phyloP scores from a whole-genome alignment of 1,284 basidiomycete genomes.

The Apiotrichum laibachii region DNA sequence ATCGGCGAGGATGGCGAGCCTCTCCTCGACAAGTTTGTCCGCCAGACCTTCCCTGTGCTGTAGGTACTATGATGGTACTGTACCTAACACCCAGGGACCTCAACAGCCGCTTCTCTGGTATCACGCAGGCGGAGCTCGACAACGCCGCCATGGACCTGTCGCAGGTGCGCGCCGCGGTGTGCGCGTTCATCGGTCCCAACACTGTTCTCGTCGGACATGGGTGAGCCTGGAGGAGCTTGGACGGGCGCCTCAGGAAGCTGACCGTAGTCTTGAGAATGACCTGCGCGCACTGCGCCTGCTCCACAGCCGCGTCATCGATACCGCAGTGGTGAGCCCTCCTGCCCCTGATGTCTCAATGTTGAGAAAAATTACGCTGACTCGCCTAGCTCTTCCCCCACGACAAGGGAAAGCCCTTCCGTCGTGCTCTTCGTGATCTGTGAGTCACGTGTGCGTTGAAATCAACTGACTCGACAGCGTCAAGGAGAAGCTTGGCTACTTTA shows the following conservation, averaged over 20 bases:
- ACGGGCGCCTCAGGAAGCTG: not conserved
- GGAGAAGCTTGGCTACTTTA: conserved; percentile 69
- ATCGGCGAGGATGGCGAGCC: conserved; percentile 69
- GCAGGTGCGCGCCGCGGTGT: conserved; percentile 64
- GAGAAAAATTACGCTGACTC: not conserved
- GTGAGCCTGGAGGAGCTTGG: conserved; percentile 28
- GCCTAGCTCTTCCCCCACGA: conserved; percentile 70
- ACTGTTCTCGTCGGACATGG: conserved; percentile 75
- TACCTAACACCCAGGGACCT: conserved; percentile 62
- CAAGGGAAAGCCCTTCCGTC: conserved; percentile 71
- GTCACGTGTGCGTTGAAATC: conserved; percentile 34
- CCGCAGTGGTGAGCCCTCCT: conserved; percentile 56
- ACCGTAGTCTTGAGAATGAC: conserved; percentile 74
- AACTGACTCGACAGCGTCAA: conserved; percentile 58
- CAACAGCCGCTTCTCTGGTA: conserved; percentile 82
- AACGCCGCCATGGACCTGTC: conserved; percentile 64
- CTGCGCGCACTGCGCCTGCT: conserved; percentile 79
- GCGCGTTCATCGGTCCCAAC: conserved; percentile 66
- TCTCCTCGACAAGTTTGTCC: conserved; percentile 77
- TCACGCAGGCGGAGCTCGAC: conserved; percentile 62
- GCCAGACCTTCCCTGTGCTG: conserved; percentile 76
- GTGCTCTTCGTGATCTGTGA: conserved; percentile 74
- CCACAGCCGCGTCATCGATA: conserved; percentile 77
- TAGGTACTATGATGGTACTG: conserved; percentile 50
- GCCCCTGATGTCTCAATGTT: not conserved